Evolutionary conservation across 225 moss, liverwort and hornwort species (phyloP).

Genomic region (Sphagnum contortum): DNA sequence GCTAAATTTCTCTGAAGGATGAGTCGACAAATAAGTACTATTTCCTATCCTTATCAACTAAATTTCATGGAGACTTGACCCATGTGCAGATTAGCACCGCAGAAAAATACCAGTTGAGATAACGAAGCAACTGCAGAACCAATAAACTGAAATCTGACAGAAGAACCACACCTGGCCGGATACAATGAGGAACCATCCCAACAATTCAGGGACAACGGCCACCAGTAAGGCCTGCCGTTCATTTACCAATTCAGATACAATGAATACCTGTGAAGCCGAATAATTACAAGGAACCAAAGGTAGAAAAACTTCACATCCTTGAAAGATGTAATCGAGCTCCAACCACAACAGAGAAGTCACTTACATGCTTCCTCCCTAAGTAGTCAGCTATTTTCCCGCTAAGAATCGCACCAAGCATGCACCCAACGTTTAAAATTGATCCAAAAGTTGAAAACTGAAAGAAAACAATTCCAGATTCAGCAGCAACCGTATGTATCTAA

Average conservation of each 20-base stretch:
- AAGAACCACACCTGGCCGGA: slow-evolving; percentile 42
- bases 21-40: no score
- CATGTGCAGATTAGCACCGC: no score
- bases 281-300: not conserved
- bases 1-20: no score
- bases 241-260: not conserved
- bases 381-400: slow-evolving; percentile 63
- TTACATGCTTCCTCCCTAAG: slow-evolving; percentile 63
- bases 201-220: slow-evolving; percentile 36
- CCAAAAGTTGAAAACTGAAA: slow-evolving; percentile 80
- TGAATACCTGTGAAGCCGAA: not conserved
- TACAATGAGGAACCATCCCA: slow-evolving; percentile 51
- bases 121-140: no score
- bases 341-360: slow-evolving; percentile 6
- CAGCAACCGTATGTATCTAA: no score
- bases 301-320: not conserved
- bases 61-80: no score
- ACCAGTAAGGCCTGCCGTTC: slow-evolving; percentile 49
- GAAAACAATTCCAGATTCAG: not conserved
- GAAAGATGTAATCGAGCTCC: not conserved
- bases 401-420: slow-evolving; percentile 59
- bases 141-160: no score
- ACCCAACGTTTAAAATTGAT: slow-evolving; percentile 67
- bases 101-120: no score
- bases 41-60: no score